Conservation (phyloP, 257 asterid species). For the Osmanthus fragrans region DNA sequence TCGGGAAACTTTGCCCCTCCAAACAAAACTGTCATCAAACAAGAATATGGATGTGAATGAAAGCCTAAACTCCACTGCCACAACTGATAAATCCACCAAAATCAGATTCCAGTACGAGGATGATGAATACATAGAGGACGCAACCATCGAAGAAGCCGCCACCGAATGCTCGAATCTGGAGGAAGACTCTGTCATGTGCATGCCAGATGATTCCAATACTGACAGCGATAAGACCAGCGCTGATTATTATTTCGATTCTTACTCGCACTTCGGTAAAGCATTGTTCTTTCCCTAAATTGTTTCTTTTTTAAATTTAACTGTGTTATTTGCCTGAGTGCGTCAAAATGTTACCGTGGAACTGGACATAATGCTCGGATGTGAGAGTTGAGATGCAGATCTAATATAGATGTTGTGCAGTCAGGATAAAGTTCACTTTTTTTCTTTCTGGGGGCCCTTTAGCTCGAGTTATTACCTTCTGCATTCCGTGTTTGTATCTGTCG, state of each 20-base stretch:
- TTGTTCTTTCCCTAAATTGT: background rate
- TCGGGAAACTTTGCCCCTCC: background rate
- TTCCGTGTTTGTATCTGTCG: background rate
- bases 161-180: constrained; percentile 63
- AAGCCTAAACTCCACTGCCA: background rate
- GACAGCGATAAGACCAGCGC: constrained; percentile 82
- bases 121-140: constrained; percentile 26
- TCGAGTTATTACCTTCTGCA: background rate
- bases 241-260: constrained; percentile 95
- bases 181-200: constrained; percentile 69
- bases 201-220: constrained; percentile 42
- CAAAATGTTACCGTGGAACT: background rate
- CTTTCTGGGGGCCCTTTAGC: background rate
- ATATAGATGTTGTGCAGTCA: background rate
- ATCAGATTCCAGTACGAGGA: constrained; percentile 31
- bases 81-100: constrained; percentile 22
- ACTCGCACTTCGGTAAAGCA: constrained; percentile 82
- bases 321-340: background rate
- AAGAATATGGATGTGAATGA: constrained; percentile 11
- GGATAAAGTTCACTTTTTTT: background rate
- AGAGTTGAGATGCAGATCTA: background rate
- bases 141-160: constrained; percentile 50
- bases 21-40: background rate
- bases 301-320: background rate
- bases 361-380: background rate